Evolutionary conservation across 148 eudicot species (phyloP), one percentile per base, ranked within the genome.

Genomic region (Selenicereus undatus): DNA sequence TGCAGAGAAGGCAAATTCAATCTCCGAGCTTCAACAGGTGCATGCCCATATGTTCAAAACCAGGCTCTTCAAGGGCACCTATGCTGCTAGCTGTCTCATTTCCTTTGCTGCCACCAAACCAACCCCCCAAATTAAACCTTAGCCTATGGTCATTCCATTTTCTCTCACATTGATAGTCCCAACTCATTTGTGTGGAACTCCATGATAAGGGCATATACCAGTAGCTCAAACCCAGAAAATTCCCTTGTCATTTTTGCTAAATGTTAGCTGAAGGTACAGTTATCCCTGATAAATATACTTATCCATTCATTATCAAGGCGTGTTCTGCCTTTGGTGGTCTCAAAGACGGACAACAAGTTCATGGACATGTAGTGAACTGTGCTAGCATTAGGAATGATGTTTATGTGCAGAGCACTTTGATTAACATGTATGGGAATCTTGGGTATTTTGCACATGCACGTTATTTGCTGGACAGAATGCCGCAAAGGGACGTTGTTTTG

Each of bases 1-100:
- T 81, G 74, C 56, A 78, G 84, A 86, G 36, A 70, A 71, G 51
- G 76, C 86, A 71, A 84, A 68, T 62, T 62, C 89, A 81, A 64
- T 76, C 42, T 73, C 83, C 30, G 79, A 82, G 35, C 86, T 86
- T 74, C 85, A 77, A 52, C 88, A 84, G 84, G 78, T 84, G 60
- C 88, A 86, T 76, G 88, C 83, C 11, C 82, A 83, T 45, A 72
- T 86, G 80, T 72, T 86, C 79, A 86, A 86, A 78, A 84, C 84
- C 7, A 86, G 83, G 74, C 84, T 84, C 58, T 56, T 86, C 54
- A 81, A 66, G n/a, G 78, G 81, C 82, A 75, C 86, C 0, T 86
- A 78, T 29, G 62, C 84, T 14, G 81, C 88, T 12, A 82, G 86
- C 78, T 85, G 83, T 29, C 89, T 86, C n/a, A 64, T 86, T 11